Conservation (phyloP, 495 filamentous ascomycete genomes). For the Neurospora sp. region DNA sequence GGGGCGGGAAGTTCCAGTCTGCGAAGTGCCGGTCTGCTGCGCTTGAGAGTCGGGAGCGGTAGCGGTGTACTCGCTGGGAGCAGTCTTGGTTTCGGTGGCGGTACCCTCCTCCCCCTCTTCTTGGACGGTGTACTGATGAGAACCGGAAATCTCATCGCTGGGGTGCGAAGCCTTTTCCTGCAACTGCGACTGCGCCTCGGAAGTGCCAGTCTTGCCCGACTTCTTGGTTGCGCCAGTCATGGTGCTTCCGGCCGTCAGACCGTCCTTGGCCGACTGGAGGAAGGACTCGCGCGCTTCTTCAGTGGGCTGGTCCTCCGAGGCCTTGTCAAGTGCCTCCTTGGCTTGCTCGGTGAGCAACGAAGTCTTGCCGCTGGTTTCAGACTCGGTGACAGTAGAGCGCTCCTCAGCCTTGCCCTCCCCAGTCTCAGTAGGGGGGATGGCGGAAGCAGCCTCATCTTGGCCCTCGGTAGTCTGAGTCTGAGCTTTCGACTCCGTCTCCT, state of each 20-base stretch:
- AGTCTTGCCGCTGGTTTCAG: not conserved
- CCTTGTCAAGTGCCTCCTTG: constrained; percentile 19
- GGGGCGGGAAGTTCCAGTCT: not conserved
- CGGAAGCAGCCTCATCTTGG: not conserved
- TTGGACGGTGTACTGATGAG: not conserved
- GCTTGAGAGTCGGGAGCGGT: not conserved
- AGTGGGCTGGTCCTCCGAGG: constrained; percentile 18
- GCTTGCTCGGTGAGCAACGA: constrained; percentile 15
- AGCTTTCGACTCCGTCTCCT: not conserved
- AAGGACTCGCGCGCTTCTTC: constrained; percentile 14
- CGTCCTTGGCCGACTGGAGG: constrained; percentile 11
- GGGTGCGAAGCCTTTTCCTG: not conserved
- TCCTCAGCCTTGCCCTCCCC: not conserved
- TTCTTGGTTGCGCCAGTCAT: not conserved
- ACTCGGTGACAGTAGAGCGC: not conserved
- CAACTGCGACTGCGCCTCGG: not conserved
- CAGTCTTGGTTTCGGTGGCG: not conserved
- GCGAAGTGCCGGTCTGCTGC: not conserved
- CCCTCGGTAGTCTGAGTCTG: not conserved
- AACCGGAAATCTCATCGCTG: not conserved
- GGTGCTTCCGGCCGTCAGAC: not conserved
- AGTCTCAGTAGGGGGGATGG: not conserved
- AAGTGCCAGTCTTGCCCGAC: not conserved
- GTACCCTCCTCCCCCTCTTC: not conserved
- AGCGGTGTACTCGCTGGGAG: not conserved